Evolutionary conservation across 129 eudicot genomes (phyloP).

Genomic region (Glebionis coronaria): DNA sequence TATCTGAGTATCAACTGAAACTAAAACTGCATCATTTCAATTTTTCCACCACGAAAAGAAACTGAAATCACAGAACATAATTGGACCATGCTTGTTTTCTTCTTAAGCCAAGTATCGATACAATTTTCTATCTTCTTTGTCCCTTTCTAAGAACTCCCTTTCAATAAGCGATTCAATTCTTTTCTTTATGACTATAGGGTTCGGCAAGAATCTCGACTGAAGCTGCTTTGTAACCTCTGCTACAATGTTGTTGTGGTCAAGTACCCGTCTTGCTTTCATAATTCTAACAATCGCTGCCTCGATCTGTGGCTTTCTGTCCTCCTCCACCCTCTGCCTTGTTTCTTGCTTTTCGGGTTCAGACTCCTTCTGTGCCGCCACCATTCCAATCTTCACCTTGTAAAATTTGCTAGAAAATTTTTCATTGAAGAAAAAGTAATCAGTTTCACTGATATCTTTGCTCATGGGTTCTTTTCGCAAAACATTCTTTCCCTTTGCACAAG

Average conservation of each 20-base stretch:
- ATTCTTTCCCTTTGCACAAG: no score
- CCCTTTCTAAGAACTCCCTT: constrained; percentile 57
- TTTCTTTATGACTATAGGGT: constrained; percentile 53
- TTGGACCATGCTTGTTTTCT: not conserved
- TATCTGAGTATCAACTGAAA: constrained; percentile 14
- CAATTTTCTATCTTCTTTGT: constrained; percentile 48
- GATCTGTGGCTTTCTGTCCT: constrained; percentile 55
- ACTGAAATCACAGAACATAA: constrained; percentile 1
- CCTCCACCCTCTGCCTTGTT: constrained; percentile 61
- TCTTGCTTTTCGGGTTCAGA: constrained; percentile 46
- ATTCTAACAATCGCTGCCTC: constrained; percentile 57
- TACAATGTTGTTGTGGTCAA: constrained; percentile 51
- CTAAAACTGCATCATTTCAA: constrained; percentile 19
- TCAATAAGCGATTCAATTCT: constrained; percentile 52
- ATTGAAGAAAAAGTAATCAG: constrained; percentile 35
- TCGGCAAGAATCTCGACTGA: constrained; percentile 53
- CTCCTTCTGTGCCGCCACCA: constrained; percentile 53
- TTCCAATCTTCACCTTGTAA: constrained; percentile 48
- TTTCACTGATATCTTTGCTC: no score
- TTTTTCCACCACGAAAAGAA: constrained; percentile 8
- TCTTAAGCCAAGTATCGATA: constrained; percentile 52
- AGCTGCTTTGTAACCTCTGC: constrained; percentile 52
- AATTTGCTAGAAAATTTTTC: constrained; percentile 40
- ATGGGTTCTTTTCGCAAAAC: no score
- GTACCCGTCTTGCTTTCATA: constrained; percentile 46